These are phyloP conservation scores for Xylaria sp. DNA, from an alignment of 2,329 filamentous ascomycete species.

Conservation along the genomic window DNA sequence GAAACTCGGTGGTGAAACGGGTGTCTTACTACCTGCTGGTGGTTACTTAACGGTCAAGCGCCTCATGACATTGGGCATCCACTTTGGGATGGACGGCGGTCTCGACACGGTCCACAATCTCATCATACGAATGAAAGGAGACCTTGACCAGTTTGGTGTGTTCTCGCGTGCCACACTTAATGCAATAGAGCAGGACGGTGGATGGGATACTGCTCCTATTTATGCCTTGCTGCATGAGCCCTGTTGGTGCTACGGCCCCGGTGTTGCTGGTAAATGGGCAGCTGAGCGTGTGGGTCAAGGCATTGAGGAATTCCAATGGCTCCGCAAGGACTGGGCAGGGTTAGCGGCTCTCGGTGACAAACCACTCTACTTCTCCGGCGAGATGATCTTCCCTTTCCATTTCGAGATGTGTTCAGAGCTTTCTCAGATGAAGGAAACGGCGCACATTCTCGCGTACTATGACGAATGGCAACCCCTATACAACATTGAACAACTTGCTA, in stretches of 20 bases:
- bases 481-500: slow-evolving; percentile 71
- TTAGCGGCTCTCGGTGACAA: slow-evolving; percentile 46
- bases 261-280: slow-evolving; percentile 73
- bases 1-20: slow-evolving; percentile 54
- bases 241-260: slow-evolving; percentile 77
- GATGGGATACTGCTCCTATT: slow-evolving; percentile 78
- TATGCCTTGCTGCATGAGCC: slow-evolving; percentile 89
- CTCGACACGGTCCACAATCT: slow-evolving; percentile 76
- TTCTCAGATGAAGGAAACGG: slow-evolving; percentile 68
- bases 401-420: slow-evolving; percentile 83
- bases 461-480: slow-evolving; percentile 79
- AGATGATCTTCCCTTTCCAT: slow-evolving; percentile 90
- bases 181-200: slow-evolving; percentile 68
- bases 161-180: slow-evolving; percentile 74
- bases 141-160: slow-evolving; percentile 77
- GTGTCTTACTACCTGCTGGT: slow-evolving; percentile 70
- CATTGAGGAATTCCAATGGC: slow-evolving; percentile 58
- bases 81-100: slow-evolving; percentile 80
- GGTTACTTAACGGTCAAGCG: slow-evolving; percentile 74
- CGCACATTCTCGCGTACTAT: slow-evolving; percentile 71
- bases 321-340: slow-evolving; percentile 49
- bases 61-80: slow-evolving; percentile 78
- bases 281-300: slow-evolving; percentile 66
- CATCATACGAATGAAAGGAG: slow-evolving; percentile 71
- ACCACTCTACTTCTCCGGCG: slow-evolving; percentile 82